Percentiles rank a stretch among this genome's conserved stretches.
These are phyloP conservation scores for Malassezia restricta DNA, from an alignment of 1,284 basidiomycete species.

Conservation along the genomic window DNA sequence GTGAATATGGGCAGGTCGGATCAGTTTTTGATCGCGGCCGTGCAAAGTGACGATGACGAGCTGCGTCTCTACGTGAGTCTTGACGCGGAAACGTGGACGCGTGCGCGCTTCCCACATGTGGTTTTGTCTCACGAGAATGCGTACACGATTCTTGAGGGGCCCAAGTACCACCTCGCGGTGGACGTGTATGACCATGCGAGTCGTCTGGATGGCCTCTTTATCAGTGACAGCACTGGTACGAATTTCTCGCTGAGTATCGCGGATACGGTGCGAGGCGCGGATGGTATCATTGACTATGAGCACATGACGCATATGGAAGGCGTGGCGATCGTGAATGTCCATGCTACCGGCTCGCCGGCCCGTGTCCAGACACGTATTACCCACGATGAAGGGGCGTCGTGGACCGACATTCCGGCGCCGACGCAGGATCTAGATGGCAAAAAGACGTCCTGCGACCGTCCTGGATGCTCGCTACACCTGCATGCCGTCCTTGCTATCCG, in stretches of 20 bases:
- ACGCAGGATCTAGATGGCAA: slow-evolving; percentile 55
- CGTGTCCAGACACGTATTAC: slow-evolving; percentile 57
- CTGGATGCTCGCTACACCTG: slow-evolving; percentile 73
- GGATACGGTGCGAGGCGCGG: slow-evolving; percentile 75
- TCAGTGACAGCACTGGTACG: slow-evolving; percentile 85
- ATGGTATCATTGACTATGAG: slow-evolving; percentile 88
- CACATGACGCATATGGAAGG: slow-evolving; percentile 82
- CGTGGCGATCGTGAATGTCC: slow-evolving; percentile 75
- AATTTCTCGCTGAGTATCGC: slow-evolving; percentile 83
- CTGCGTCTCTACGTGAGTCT: slow-evolving; percentile 37
- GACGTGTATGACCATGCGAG: slow-evolving; percentile 58
- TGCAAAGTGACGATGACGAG: slow-evolving; percentile 22
- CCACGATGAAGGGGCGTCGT: slow-evolving; percentile 78
- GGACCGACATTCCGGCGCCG: slow-evolving; percentile 63
- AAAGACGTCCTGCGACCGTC: slow-evolving; percentile 55
- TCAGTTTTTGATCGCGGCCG: slow-evolving; percentile 36
- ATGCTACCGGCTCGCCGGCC: slow-evolving; percentile 64
- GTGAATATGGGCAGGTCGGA: slow-evolving; percentile 34
- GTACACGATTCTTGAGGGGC: slow-evolving; percentile 89
- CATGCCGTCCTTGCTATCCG: slow-evolving; percentile 81
- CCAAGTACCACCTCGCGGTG: slow-evolving; percentile 78
- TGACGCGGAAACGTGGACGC: slow-evolving; percentile 34
- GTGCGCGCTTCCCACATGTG: slow-evolving; percentile 62
- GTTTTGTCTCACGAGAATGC: slow-evolving; percentile 71
- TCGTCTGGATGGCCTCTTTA: slow-evolving; percentile 77